Evolutionary conservation across 441 rosid species (phyloP).

Genomic region (Jatropha podagrica): DNA sequence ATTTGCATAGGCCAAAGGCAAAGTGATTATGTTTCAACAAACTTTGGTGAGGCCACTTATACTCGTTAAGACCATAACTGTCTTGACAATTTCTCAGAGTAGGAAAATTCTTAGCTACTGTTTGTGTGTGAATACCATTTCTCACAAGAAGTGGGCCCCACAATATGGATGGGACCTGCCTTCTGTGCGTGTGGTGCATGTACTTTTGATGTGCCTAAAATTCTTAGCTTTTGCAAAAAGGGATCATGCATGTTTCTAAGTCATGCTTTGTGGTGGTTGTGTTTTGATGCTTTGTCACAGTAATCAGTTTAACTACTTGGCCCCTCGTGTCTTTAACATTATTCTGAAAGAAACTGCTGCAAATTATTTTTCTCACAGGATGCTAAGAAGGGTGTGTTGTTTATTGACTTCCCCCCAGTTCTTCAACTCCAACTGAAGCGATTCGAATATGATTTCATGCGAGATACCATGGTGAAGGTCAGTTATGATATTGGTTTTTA

Average conservation of each 20-base stretch:
- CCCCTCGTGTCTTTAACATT: neutral
- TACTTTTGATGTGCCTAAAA: no score
- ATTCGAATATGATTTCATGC: conserved; percentile 90
- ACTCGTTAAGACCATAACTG: neutral
- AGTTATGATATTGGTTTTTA: conserved; percentile 26
- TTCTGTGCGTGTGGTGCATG: no score
- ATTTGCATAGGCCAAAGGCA: neutral
- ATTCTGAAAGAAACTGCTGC: conserved; percentile 2
- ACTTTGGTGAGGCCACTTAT: neutral
- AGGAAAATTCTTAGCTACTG: no score
- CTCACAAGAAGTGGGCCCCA: no score
- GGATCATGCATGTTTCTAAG: neutral
- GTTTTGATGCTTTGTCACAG: neutral
- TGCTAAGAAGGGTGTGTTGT: conserved; percentile 92
- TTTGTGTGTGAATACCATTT: no score
- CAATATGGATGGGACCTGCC: no score
- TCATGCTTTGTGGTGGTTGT: neutral
- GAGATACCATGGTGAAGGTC: conserved; percentile 96
- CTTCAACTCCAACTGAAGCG: conserved; percentile 96
- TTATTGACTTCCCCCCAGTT: conserved; percentile 93
- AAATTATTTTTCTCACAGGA: conserved; percentile 53
- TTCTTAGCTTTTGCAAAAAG: neutral
- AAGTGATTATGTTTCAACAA: neutral
- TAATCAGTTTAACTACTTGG: neutral
- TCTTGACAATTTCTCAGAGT: neutral